A percentile compares a stretch with the other conserved stretches of the same genome.
These are phyloP conservation scores for Fusarium pseudocircinatum DNA, from an alignment of 2,329 filamentous ascomycete species.

Conservation along the genomic window DNA sequence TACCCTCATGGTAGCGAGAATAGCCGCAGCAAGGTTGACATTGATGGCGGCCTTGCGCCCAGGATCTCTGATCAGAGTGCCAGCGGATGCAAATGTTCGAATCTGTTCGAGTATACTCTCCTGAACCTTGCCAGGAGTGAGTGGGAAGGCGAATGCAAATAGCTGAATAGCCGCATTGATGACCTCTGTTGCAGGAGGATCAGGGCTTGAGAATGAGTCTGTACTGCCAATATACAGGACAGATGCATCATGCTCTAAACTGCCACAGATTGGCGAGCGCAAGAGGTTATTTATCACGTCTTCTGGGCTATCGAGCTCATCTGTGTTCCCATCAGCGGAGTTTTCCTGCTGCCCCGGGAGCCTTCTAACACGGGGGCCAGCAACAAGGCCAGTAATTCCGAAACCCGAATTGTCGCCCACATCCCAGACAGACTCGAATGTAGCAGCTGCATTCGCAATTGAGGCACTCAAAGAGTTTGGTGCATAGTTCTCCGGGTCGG, in stretches of 20 bases:
- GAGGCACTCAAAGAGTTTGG: conserved; percentile 87
- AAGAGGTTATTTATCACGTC: conserved; percentile 70
- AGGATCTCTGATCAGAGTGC: conserved; percentile 82
- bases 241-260: conserved; percentile 89
- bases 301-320: conserved; percentile 69
- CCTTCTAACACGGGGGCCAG: conserved; percentile 76
- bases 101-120: conserved; percentile 97
- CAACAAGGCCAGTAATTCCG: conserved; percentile 86
- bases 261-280: conserved; percentile 79
- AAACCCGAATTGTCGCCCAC: conserved; percentile 94
- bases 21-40: conserved; percentile 86
- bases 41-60: conserved; percentile 90
- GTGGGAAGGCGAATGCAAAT: conserved; percentile 89
- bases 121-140: conserved; percentile 91
- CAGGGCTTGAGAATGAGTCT: conserved; percentile 63
- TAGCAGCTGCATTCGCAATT: conserved; percentile 88
- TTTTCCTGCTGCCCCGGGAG: conserved; percentile 75
- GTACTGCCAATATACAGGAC: conserved; percentile 72
- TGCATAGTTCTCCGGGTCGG: conserved; percentile 88
- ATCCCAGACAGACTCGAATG: conserved; percentile 95
- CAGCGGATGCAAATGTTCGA: conserved; percentile 85
- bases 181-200: conserved; percentile 90
- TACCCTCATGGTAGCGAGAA: conserved; percentile 84
- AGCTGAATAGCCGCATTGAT: conserved; percentile 94
- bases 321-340: conserved; percentile 51